Evolutionary conservation across 768 basidiomycete genomes (phyloP), one percentile per base, ranked within the genome.

Genomic region (Boletellus sp.): DNA sequence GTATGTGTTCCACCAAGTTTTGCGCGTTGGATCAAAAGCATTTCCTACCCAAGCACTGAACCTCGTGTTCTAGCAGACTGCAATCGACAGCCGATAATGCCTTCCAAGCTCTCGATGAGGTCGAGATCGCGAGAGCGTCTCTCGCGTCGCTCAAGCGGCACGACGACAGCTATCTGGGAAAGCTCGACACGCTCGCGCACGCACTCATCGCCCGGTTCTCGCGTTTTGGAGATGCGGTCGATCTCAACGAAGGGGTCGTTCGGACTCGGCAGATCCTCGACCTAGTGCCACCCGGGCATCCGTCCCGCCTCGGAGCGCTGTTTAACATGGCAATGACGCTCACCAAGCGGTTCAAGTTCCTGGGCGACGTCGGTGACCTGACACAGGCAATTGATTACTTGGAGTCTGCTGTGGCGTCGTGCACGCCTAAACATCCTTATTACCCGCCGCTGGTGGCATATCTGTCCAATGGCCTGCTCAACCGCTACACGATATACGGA

Each of bases 181-280:
- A 48, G 17, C 53, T 64, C 31, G 34, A 48, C 13, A 19, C 15
- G 8, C 35, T 64, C 23, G 53, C 53, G 12, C 16, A 16, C 22
- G 37, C 34, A 3, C 58, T 64, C 16, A 31, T 60, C 40, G 35
- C 50, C 19, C 61, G 60, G 31, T 71, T 68, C 34, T 16, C 52
- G 23, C 55, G 32, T n/a, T 52, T 48, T 5, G 47, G 65, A 36
- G 52, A 64, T 24, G 40, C 49, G 13, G 35, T 45, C 6, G 67
- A 69, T 39, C 51, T 72, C 19, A 51, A 63, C 17, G 59, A 65
- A 37, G 57, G 59, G 15, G 51, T 73, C 39, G 20, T 42, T 6
- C 34, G 45, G 15, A 42, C 31, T 24, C 50, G 51, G 49, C 50
- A 53, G 26, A 45, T 59, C 28, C 56, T 68, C 7, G 42, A 54